Base-by-base conservation (phyloP, 805 yeast species). In the Soucietia sequanensis region DNA sequence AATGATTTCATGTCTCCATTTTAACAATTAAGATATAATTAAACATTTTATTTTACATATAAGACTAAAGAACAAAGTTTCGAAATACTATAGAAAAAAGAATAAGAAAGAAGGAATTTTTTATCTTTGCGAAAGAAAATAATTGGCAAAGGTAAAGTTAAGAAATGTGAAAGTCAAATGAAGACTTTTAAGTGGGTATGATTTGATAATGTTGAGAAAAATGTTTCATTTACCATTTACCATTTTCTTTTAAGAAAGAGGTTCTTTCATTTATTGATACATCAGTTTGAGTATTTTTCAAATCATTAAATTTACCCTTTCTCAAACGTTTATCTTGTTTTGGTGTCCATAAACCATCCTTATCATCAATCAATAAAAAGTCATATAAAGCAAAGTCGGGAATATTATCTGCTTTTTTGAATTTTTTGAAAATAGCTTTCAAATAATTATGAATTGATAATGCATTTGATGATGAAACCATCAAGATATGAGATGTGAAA, bases 401-500 rank as follows among this genome's bases (percentile, higher is more conserved):
- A 6, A 26, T 30, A 13, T 31, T 21, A 9, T 20, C 19, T 7
- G 27, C 23, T 19, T 35, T 23, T 5, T 22, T 17, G 14, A 41
- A 7, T 23, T 33, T 38, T 6, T 31, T 34, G n/a, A 29, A 40
- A n/a, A 44, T 27, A 20, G 30, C 23, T 16, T 33, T 26, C 10
- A 35, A 22, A 20, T 41, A 34, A 15, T 30, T 35, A 13, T 38
- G 30, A n/a, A 46, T 37, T 19, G 38, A 26, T 10, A 16, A 14
- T 14, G 26, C 23, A 27, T 44, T 50, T 18, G 42, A 46, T 31
- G 32, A 37, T 1, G 53, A 36, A 12, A 44, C 27, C 39, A 46
- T 38, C 3, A 50, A 33, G 5, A 47, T 27, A 31, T 48, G 52
- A 26, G 47, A 38, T 9, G 47, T 44, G 18, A 50, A 47, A 15